Base-by-base conservation (phyloP, 495 filamentous ascomycete genomes). In the Annulohypoxylon moriforme region DNA sequence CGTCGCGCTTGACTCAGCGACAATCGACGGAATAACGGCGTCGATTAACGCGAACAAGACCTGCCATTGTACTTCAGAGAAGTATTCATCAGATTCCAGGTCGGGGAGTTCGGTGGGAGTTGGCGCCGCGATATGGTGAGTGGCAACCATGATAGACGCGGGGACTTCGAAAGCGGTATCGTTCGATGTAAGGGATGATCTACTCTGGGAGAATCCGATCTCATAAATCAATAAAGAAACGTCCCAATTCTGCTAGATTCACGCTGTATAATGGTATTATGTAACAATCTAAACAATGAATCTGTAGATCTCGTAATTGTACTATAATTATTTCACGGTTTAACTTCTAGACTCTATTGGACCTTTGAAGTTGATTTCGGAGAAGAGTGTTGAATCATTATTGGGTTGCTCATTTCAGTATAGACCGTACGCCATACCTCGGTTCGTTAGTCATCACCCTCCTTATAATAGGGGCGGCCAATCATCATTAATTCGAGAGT, bases 21-120 rank as follows among this genome's bases (percentile, higher is more conserved):
- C 73, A 40, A 82, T 77, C 13, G 77, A 77, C 5, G 80, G 79
- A 14, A 80, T 58, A 25, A 77, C 34, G 20, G 80, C 81, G 60
- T 82, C 79, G 14, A 81, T 36, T 31, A 81, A 46, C 1, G 78
- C 68, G 22, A 80, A 65, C 22, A 82, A 44, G 18, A 76, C 72
- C 57, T 71, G 46, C 80, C 80, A 81, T 69, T 81, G 80, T 20
- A 76, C 74, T 61, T 77, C 68, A 27, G 71, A 62, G 47, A 76
- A 81, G 56, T 70, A 77, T 31, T 77, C 77, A 33, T 76, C 73
- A 14, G 75, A n/a, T 18, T 56, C 49, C 11, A 73, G 65, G 20
- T 73, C 62, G 1, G 79, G 78, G 6, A 81, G 71, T 40, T 65
- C 42, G 11, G 75, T 74, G 0, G 74, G 71, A 40, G 73, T 71